A percentile compares a stretch with the other conserved stretches of the same genome.
These are phyloP conservation scores for Terfezia claveryi DNA, from an alignment of 495 filamentous ascomycete genomes.

Conservation along the genomic window DNA sequence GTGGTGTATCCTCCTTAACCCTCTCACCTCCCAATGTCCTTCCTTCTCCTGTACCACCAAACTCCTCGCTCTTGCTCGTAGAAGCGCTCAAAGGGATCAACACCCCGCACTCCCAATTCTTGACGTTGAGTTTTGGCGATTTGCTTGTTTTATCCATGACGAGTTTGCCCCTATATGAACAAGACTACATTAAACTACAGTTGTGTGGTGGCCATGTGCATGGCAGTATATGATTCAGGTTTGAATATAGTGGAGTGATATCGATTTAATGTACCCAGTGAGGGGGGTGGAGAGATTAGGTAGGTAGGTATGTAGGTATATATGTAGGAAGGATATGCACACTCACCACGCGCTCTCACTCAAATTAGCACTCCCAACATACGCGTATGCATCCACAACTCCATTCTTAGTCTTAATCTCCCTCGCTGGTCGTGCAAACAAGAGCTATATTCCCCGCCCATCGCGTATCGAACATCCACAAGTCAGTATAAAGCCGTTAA, in stretches of 20 bases:
- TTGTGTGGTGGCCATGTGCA: too few relatives aligned
- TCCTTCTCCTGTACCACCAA: neutral
- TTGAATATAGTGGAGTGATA: too few relatives aligned
- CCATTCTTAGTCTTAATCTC: neutral
- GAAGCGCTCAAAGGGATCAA: constrained; percentile 30
- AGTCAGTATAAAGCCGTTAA: too few relatives aligned
- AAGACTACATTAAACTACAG: neutral
- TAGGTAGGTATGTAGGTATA: neutral
- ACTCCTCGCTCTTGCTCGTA: neutral
- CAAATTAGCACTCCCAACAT: constrained; percentile 80
- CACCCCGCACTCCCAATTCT: constrained; percentile 95
- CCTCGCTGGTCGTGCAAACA: neutral
- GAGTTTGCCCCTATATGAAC: constrained; percentile 32
- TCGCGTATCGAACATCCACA: too few relatives aligned
- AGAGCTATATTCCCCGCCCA: neutral
- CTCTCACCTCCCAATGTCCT: neutral
- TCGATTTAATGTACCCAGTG: too few relatives aligned
- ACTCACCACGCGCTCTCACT: constrained; percentile 83
- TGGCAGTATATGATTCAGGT: too few relatives aligned
- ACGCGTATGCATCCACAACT: constrained; percentile 38
- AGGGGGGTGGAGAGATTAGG: neutral
- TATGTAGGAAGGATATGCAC: neutral
- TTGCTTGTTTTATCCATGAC: constrained; percentile 41
- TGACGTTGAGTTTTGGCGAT: constrained; percentile 50
- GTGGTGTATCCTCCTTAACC: neutral